phyloP scores from a whole-genome alignment of 148 eudicot species.

The Chenopodium formosanum region DNA sequence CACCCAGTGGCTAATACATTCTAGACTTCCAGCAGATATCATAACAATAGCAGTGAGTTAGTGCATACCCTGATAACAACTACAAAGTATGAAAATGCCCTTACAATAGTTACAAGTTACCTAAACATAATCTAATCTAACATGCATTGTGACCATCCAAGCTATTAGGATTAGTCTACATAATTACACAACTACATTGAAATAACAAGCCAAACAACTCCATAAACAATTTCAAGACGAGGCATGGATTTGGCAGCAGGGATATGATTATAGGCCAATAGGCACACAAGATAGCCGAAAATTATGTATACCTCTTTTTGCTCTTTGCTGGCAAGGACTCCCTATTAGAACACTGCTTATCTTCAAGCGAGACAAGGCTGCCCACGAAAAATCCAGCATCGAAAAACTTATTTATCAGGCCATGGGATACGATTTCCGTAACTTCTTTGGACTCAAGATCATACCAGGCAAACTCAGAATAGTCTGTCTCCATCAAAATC shows the following conservation, averaged over 20 bases:
- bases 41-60: no score
- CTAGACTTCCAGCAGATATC: no score
- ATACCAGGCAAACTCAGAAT: conserved; percentile 13
- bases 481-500: not conserved
- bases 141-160: not conserved
- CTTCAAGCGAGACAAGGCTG: conserved; percentile 13
- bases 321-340: not conserved
- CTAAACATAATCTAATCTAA: not conserved
- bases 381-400: not conserved
- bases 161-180: no score
- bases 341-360: not conserved
- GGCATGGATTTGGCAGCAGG: no score
- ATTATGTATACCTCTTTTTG: not conserved
- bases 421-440: not conserved
- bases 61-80: no score
- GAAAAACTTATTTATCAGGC: not conserved
- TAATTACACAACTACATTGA: no score
- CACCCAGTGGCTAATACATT: no score
- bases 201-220: no score
- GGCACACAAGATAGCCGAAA: not conserved
- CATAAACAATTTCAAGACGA: no score
- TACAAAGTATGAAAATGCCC: no score
- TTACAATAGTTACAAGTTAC: not conserved
- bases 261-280: no score
- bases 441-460: conserved; percentile 2